Base-by-base conservation (phyloP, 2,329 filamentous ascomycete genomes). In the Tolypocladium pustulatum region DNA sequence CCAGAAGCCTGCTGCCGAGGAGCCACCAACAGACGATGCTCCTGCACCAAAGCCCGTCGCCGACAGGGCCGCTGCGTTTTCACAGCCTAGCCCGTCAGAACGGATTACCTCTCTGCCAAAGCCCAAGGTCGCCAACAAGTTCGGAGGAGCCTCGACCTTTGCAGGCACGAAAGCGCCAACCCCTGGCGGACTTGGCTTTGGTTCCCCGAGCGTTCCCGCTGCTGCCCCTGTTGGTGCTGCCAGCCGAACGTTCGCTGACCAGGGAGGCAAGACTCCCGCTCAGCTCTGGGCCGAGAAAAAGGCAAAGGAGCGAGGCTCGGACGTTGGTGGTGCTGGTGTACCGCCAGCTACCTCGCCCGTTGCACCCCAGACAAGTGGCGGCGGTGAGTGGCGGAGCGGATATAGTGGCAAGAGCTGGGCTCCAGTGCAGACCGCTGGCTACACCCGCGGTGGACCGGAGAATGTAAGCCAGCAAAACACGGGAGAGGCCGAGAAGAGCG, bases 201-300 rank as follows among this genome's bases (percentile, higher is more conserved):
- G 90, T 56, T 82, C 81, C 41, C 75, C 84, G 15, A 72, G 80
- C 10, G 77, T 84, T 34, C 71, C 83, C 30, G 75, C 85, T 3
- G 69, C 75, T 25, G 67, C 77, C 25, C 85, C 88, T 7, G 81
- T 96, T 32, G 91, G 91, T 32, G 81, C 85, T 63, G 91, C 92
- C 41, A 95, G 91, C 75, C 87, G 91, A 68, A 96, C 91, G 0
- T 99, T 97, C 77, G 94, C 94, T 20, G 92, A 97, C 65, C 80
- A 95, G 72, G 92, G 89, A 62, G 94, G 94, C 62, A 99, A 97
- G 79, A 97, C 94, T 6, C 94, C 94, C 8, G 92, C 94, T 36
- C 94, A 99, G 73, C 76, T 96, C 40, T 99, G 94, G 94, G 93
- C 93, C 0, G 94, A 99, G 78, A 96, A 92, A 78, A 97, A 97